phyloP scores from a whole-genome alignment of 768 basidiomycete species.

The Sarcodon sp. region DNA sequence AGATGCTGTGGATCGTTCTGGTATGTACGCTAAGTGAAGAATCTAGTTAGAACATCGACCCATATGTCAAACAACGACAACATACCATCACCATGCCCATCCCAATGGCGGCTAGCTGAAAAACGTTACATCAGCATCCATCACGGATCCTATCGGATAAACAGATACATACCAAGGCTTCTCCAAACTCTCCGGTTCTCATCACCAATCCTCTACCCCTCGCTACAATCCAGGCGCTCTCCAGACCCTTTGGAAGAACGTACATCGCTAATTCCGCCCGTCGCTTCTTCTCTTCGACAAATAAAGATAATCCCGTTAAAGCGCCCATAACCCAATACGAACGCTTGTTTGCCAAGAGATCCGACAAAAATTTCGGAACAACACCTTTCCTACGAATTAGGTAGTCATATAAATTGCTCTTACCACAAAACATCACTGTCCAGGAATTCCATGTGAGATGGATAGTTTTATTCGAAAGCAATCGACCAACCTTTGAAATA shows the following conservation, averaged over 20 bases:
- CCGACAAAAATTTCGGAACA: too few species aligned
- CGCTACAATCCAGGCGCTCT: conserved; percentile 80
- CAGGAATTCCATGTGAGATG: background rate
- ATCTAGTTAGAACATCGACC: background rate
- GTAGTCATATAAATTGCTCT: conserved; percentile 41
- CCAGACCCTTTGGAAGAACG: conserved; percentile 77
- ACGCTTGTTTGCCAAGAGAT: conserved; percentile 42
- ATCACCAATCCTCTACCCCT: conserved; percentile 67
- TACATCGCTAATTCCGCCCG: conserved; percentile 90
- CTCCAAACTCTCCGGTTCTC: conserved; percentile 56
- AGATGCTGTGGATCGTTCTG: conserved; percentile 77
- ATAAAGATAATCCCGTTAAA: conserved; percentile 60
- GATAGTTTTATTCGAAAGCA: background rate
- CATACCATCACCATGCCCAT: conserved; percentile 89
- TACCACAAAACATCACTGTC: conserved; percentile 52
- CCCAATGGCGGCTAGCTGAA: conserved; percentile 52
- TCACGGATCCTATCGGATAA: background rate
- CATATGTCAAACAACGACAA: conserved; percentile 3
- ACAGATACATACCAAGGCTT: conserved; percentile 36
- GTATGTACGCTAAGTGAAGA: conserved; percentile 50
- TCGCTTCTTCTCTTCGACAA: conserved; percentile 82
- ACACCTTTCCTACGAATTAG: conserved; percentile 16
- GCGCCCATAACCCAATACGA: conserved; percentile 71
- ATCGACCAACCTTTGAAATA: conserved; percentile 64
- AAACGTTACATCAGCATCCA: background rate